These are phyloP conservation scores for Lenwebbia sp. DNA, from an alignment of 345 rosid species.

Conservation along the genomic window DNA sequence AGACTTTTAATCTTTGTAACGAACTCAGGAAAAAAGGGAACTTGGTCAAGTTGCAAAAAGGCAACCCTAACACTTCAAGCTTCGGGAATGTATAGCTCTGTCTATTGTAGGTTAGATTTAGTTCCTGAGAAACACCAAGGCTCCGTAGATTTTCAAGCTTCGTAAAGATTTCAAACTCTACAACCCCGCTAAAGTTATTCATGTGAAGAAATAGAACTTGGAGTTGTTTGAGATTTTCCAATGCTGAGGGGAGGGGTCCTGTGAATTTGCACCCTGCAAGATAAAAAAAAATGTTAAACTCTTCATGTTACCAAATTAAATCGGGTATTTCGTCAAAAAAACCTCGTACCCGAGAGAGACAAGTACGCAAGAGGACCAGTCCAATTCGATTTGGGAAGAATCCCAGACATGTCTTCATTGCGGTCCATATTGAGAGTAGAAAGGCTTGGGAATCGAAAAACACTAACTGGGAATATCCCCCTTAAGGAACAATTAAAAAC, in stretches of 20 bases:
- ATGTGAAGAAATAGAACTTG: rapidly evolving
- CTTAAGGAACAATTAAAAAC: not conserved
- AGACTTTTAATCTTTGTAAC: rapidly evolving
- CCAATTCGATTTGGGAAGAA: not conserved
- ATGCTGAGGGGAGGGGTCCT: not conserved
- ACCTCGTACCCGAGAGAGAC: not conserved
- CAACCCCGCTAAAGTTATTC: not conserved
- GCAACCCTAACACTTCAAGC: rapidly evolving
- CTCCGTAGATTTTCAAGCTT: no score
- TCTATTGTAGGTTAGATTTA: no score
- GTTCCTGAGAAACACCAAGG: no score
- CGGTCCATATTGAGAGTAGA: rapidly evolving
- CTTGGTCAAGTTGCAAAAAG: rapidly evolving
- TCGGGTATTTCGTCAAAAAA: not conserved
- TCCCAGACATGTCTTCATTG: not conserved
- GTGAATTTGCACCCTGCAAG: not conserved
- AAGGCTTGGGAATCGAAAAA: not conserved
- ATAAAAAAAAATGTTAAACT: not conserved
- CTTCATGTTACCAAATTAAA: not conserved
- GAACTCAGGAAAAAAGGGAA: not conserved
- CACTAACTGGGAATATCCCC: not conserved
- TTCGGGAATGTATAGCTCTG: not conserved
- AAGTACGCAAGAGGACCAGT: not conserved
- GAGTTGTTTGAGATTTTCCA: no score
- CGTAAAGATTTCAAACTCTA: not conserved